A percentile compares a stretch with the other conserved stretches of the same genome.
Evolutionary conservation across 495 filamentous ascomycete species (phyloP).

Genomic region (Neurospora sp.): DNA sequence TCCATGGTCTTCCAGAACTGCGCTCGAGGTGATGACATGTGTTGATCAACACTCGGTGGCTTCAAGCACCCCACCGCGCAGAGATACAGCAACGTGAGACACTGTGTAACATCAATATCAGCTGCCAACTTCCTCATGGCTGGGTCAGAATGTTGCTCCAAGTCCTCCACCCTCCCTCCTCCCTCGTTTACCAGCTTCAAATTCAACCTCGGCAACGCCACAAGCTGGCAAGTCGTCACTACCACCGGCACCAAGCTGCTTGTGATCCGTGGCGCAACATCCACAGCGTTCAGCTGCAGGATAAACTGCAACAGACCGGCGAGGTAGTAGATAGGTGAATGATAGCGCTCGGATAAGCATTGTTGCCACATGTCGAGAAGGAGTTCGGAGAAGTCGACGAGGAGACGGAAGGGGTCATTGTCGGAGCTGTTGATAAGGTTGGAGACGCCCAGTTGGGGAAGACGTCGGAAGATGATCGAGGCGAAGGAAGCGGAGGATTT

Average conservation of each 20-base stretch:
- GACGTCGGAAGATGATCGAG: conserved; percentile 33
- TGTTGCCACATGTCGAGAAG: conserved; percentile 35
- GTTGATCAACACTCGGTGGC: conserved; percentile 1
- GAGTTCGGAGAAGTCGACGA: conserved; percentile 34
- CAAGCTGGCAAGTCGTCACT: conserved; percentile 21
- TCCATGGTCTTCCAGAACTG: conserved; percentile 37
- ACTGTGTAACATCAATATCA: conserved; percentile 30
- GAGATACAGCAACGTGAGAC: conserved; percentile 30
- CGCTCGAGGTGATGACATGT: conserved; percentile 12
- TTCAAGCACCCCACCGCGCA: conserved; percentile 29
- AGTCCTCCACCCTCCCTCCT: conserved; percentile 9
- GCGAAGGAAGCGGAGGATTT: conserved; percentile 29
- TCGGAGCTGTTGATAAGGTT: background rate
- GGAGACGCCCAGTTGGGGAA: conserved; percentile 27
- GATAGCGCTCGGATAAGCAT: conserved; percentile 31
- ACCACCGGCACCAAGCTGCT: conserved; percentile 32
- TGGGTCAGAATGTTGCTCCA: conserved; percentile 15
- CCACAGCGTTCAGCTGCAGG: conserved; percentile 29
- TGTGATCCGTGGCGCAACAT: conserved; percentile 33
- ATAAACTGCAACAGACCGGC: conserved; percentile 28
- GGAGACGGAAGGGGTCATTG: conserved; percentile 25
- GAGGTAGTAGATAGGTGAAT: conserved; percentile 34
- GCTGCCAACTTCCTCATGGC: conserved; percentile 12
- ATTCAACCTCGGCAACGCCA: conserved; percentile 18
- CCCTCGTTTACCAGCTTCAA: conserved; percentile 4